Evolutionary conservation across 2,329 filamentous ascomycete species (phyloP).

Genomic region (Cladosporium oxysporum): DNA sequence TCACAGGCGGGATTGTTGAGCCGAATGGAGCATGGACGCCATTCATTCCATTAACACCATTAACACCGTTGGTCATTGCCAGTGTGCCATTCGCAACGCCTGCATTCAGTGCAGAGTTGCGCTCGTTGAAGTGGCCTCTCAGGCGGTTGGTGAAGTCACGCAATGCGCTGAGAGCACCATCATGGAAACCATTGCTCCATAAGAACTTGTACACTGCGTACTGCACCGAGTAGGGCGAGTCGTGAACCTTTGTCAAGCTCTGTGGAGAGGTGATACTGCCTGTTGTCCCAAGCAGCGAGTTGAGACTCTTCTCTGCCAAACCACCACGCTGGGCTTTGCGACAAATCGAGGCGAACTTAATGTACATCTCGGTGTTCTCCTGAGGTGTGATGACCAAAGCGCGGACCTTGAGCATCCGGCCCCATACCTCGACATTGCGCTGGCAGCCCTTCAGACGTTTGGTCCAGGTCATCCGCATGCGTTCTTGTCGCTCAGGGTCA

Average conservation of each 20-base stretch:
- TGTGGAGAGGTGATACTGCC: conserved; percentile 56
- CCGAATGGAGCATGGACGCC: conserved; percentile 38
- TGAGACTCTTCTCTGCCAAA: conserved; percentile 90
- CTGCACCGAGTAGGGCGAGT: conserved; percentile 74
- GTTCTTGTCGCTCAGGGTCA: conserved; percentile 82
- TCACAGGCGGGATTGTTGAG: conserved; percentile 29
- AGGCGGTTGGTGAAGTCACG: conserved; percentile 63
- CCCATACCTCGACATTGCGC: conserved; percentile 97
- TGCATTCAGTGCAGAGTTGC: conserved; percentile 38
- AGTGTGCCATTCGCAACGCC: conserved; percentile 28
- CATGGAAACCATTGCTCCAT: conserved; percentile 79
- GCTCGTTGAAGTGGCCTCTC: conserved; percentile 58
- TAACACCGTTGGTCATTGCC: conserved; percentile 50
- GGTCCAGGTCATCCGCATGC: conserved; percentile 94
- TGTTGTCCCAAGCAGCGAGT: conserved; percentile 73
- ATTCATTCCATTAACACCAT: conserved; percentile 44
- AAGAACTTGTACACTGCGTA: conserved; percentile 98
- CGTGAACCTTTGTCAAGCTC: conserved; percentile 52
- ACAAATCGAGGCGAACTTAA: conserved; percentile 98
- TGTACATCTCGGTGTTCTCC: conserved; percentile 99
- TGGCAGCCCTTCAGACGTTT: conserved; percentile 92
- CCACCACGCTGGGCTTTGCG: conserved; percentile 94
- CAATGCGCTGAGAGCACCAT: conserved; percentile 60
- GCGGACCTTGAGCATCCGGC: conserved; percentile 93
- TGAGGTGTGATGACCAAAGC: conserved; percentile 86